These are phyloP conservation scores for Bothriochloa decipiens DNA, from an alignment of 176 grass and related monocot species.

Conservation along the genomic window DNA sequence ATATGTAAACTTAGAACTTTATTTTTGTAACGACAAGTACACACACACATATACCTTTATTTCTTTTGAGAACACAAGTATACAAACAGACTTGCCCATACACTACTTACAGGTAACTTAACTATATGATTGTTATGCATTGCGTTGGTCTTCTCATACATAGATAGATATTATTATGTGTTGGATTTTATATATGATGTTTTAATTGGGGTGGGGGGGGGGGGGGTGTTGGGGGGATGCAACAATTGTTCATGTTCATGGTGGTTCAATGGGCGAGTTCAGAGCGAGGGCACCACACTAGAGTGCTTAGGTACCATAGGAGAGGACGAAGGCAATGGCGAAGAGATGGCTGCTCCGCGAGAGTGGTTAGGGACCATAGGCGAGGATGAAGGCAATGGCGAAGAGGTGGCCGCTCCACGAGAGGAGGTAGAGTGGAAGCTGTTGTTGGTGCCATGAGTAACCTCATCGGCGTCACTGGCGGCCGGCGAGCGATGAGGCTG, in stretches of 20 bases:
- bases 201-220: background rate
- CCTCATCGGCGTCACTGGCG: background rate
- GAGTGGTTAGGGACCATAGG: background rate
- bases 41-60: background rate
- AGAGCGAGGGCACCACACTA: background rate
- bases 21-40: background rate
- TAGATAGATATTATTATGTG: background rate
- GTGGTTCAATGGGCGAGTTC: background rate
- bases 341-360: background rate
- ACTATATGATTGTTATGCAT: background rate
- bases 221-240: too few relatives aligned
- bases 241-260: background rate
- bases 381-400: background rate
- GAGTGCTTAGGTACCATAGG: background rate
- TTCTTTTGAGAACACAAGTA: background rate
- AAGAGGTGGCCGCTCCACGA: background rate
- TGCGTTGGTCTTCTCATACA: background rate
- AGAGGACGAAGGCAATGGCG: background rate
- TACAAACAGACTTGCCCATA: background rate
- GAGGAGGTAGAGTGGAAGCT: background rate
- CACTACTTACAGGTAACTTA: background rate
- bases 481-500: too few relatives aligned
- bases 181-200: background rate
- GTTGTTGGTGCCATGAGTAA: background rate
- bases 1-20: background rate